Evolutionary conservation across 2,329 filamentous ascomycete species (phyloP).

Genomic region (Colletotrichum sp.): DNA sequence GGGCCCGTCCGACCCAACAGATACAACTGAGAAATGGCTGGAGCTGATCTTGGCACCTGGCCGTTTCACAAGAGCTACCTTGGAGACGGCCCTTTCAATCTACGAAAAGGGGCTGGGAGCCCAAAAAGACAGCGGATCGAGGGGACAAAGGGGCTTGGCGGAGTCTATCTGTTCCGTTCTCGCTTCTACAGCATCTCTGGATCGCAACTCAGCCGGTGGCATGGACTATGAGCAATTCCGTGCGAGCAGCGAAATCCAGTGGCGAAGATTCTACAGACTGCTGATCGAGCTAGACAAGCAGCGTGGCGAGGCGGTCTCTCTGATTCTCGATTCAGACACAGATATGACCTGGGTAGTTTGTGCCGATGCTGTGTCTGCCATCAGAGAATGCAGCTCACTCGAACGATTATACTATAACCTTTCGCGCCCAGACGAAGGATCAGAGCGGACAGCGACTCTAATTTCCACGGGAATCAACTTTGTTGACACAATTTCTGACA

Average conservation of each 20-base stretch:
- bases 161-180: conserved; percentile 79
- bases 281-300: conserved; percentile 86
- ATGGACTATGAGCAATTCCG: conserved; percentile 81
- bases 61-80: conserved; percentile 76
- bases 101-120: conserved; percentile 71
- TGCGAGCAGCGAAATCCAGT: conserved; percentile 78
- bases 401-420: conserved; percentile 79
- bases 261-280: conserved; percentile 88
- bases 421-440: conserved; percentile 53
- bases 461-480: conserved; percentile 75
- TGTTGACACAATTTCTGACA: conserved; percentile 71
- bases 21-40: conserved; percentile 85
- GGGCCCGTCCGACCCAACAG: conserved; percentile 68
- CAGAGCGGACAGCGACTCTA: conserved; percentile 63
- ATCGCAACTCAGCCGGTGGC: conserved; percentile 63
- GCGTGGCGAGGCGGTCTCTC: conserved; percentile 79
- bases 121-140: conserved; percentile 43
- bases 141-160: conserved; percentile 64
- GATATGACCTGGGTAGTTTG: conserved; percentile 85
- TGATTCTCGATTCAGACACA: conserved; percentile 73
- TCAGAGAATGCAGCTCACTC: conserved; percentile 79
- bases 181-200: conserved; percentile 70
- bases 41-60: conserved; percentile 83
- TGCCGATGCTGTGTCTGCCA: conserved; percentile 78
- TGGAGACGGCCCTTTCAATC: conserved; percentile 83